Base-by-base conservation (phyloP, 768 basidiomycete species). In the Termitomyces eurrhizus region DNA sequence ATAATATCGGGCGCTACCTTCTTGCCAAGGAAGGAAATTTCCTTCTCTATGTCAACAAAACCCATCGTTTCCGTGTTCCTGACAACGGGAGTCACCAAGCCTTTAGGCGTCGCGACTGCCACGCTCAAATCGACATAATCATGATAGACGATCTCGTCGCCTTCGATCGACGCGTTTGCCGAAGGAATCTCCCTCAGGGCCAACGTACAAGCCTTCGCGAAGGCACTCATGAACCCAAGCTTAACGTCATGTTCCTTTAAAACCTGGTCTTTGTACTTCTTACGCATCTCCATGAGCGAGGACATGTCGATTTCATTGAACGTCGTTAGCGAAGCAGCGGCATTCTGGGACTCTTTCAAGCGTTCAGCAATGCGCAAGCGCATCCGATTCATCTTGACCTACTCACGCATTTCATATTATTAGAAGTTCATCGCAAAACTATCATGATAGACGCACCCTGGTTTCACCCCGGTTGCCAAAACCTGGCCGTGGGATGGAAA, bases 261-360 rank as follows among this genome's bases (percentile, higher is more conserved):
- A 42, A 98, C 79, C 48, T 83, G 79, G 64, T 97, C 95, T 81
- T 98, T 98, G 86, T 94, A 95, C 72, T 88, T 86, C 72, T 89
- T 86, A 68, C 96, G 91, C 87, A 98, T 86, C 45, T 89, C 88
- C 79, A 97, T 91, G 58, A 98, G 78, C 46, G 92, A 89, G 45
- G 93, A 95, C 96, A 99, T 98, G 80, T 98, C 96, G 71, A 99
- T 93, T 77, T 99, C 96, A 79, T 99, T 98, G 85, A 99, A 99
- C 29, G 96, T 98, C 37, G 97, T 98, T 61, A 98, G 76, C 53
- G 94, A 95, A 51, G 96, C 96, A 4, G 96, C 97, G 21, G 92
- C 86, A 72, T 98, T 97, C 74, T 99, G 96, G 26, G 95, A 96
- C 72, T 97, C 90, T 79, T 99, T 99, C 72, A 99, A 85, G 56